Conservation (phyloP, 2,329 filamentous ascomycete genomes). For the Camptophora hylomeconis region DNA sequence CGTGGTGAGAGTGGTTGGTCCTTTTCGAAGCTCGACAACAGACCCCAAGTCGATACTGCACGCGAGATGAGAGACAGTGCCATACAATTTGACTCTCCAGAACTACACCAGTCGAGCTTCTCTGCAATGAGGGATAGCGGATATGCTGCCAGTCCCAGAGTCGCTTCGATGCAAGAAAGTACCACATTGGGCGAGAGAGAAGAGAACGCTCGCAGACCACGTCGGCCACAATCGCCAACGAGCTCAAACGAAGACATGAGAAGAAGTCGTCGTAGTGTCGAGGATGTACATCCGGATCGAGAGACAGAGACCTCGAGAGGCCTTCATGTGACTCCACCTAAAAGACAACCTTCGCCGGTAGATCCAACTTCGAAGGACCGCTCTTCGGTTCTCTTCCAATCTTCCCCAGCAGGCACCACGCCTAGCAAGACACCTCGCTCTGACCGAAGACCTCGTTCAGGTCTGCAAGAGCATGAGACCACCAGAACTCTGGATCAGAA, state of each 20-base stretch:
- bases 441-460: conserved; percentile 5
- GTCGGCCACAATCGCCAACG: conserved; percentile 15
- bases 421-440: conserved; percentile 15
- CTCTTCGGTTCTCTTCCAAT: conserved; percentile 33
- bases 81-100: conserved; percentile 32
- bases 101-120: conserved; percentile 18
- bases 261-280: conserved; percentile 2
- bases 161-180: too few relatives aligned
- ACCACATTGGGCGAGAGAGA: too few relatives aligned
- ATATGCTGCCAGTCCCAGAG: conserved; percentile 25
- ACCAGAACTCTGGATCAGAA: too few relatives aligned
- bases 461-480: too few relatives aligned
- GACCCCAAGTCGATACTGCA: too few relatives aligned
- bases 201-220: conserved; percentile 9
- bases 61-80: conserved; percentile 36
- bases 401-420: conserved; percentile 24
- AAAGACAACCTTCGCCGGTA: conserved; percentile 23
- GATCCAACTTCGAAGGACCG: conserved; percentile 33
- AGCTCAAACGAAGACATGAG: conserved; percentile 17
- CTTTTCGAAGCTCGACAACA: conserved; percentile 10
- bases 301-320: too few relatives aligned
- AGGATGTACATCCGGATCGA: too few relatives aligned
- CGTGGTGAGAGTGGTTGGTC: too few relatives aligned
- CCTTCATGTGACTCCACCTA: conserved; percentile 8
- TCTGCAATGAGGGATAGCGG: conserved; percentile 27